These are phyloP conservation scores for Epichloe brachyelytri DNA, from an alignment of 2,329 filamentous ascomycete genomes.

Conservation along the genomic window DNA sequence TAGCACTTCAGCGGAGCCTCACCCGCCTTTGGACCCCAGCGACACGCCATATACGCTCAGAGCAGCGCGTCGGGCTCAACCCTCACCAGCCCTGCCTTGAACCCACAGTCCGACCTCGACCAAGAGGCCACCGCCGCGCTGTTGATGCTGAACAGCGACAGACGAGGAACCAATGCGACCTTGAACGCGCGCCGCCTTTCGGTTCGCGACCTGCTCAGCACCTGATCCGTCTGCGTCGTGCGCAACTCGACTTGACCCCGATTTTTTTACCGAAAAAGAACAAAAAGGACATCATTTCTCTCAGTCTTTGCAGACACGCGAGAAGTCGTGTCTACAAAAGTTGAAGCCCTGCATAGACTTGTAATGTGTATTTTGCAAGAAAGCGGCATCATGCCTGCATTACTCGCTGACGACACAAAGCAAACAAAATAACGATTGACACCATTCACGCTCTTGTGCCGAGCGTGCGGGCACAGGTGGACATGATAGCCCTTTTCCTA, in stretches of 20 bases:
- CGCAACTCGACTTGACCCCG: background rate
- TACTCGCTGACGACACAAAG: background rate
- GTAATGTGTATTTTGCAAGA: too few relatives aligned
- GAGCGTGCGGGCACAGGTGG: background rate
- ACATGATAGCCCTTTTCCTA: slow-evolving; percentile 3
- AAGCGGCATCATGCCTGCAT: background rate
- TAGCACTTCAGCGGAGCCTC: slow-evolving; percentile 36
- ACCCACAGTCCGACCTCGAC: slow-evolving; percentile 45
- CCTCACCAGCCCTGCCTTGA: slow-evolving; percentile 44
- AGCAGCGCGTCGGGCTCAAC: slow-evolving; percentile 34
- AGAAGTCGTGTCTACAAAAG: too few relatives aligned
- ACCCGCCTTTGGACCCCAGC: slow-evolving; percentile 43
- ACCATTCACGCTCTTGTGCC: background rate
- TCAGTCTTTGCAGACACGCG: too few relatives aligned
- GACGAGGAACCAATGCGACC: slow-evolving; percentile 33
- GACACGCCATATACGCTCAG: slow-evolving; percentile 25
- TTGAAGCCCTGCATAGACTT: too few relatives aligned
- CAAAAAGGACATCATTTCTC: background rate
- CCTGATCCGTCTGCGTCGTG: slow-evolving; percentile 21
- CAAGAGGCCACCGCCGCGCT: slow-evolving; percentile 77
- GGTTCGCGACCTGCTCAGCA: slow-evolving; percentile 40
- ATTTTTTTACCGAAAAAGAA: background rate
- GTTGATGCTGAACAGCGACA: slow-evolving; percentile 75
- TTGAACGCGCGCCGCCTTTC: slow-evolving; percentile 35
- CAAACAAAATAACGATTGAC: background rate